These are phyloP conservation scores for Colletotrichum sp. DNA, from an alignment of 2,329 filamentous ascomycete genomes.

Conservation along the genomic window DNA sequence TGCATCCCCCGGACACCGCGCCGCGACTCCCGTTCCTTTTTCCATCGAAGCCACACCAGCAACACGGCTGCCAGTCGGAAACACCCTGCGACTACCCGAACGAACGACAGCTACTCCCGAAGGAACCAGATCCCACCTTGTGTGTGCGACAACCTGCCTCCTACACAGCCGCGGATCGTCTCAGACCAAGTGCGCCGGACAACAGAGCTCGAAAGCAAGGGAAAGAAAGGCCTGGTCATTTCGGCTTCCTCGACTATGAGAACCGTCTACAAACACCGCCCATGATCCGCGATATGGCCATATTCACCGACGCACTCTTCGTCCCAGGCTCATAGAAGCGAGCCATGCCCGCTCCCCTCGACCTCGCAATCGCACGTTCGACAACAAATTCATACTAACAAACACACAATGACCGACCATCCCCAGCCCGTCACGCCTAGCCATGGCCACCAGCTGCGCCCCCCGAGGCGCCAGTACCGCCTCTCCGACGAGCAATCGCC, in stretches of 20 bases:
- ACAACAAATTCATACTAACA: constrained; percentile 17
- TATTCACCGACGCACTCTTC: neutral
- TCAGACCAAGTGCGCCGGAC: neutral
- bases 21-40: neutral
- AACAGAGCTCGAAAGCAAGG: neutral
- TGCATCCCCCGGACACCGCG: constrained; percentile 1
- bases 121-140: neutral
- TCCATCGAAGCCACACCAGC: neutral
- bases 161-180: neutral
- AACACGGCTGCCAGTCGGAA: neutral
- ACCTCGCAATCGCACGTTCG: constrained; percentile 8
- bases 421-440: constrained; percentile 35
- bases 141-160: neutral
- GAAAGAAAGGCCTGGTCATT: neutral
- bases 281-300: constrained; percentile 20
- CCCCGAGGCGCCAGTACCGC: constrained; percentile 42
- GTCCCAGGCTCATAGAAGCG: constrained; percentile 18
- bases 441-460: constrained; percentile 35
- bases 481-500: constrained; percentile 47
- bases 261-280: constrained; percentile 8
- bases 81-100: constrained; percentile 1
- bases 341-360: constrained; percentile 12
- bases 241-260: constrained; percentile 1
- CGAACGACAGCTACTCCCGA: neutral
- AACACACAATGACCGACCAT: constrained; percentile 38